A percentile compares a stretch with the other conserved stretches of the same genome.
These are phyloP conservation scores for Ophiostoma montium DNA, from an alignment of 2,329 filamentous ascomycete species.

Conservation along the genomic window DNA sequence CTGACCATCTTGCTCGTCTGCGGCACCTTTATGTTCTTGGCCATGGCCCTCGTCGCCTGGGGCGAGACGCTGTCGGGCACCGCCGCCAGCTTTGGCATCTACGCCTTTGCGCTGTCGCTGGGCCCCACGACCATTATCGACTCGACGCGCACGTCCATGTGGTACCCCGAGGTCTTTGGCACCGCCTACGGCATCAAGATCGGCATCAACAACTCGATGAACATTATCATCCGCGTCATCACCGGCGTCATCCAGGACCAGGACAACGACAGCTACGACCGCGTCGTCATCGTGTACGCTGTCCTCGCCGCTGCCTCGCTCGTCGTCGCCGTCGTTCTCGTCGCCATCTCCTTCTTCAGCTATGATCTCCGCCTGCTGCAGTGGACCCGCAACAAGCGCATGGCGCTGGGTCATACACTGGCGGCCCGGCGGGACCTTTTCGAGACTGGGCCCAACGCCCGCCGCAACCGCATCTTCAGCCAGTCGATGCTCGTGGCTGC, in stretches of 20 bases:
- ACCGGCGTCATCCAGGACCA: background rate
- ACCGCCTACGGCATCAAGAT: background rate
- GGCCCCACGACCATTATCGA: background rate
- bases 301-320: background rate
- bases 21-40: background rate
- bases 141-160: background rate
- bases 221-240: conserved; percentile 2
- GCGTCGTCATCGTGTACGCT: background rate
- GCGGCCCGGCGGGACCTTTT: no score
- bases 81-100: background rate
- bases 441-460: no score
- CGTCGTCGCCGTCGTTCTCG: no score
- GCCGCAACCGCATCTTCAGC: no score
- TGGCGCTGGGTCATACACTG: no score
- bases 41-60: background rate
- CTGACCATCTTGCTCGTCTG: background rate
- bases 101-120: background rate
- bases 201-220: background rate
- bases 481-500: no score
- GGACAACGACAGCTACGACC: background rate
- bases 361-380: no score
- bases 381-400: no score
- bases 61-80: background rate
- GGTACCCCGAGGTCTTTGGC: background rate
- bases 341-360: no score